phyloP scores from a whole-genome alignment of 495 filamentous ascomycete species.

The Aspergillus nidulans region DNA sequence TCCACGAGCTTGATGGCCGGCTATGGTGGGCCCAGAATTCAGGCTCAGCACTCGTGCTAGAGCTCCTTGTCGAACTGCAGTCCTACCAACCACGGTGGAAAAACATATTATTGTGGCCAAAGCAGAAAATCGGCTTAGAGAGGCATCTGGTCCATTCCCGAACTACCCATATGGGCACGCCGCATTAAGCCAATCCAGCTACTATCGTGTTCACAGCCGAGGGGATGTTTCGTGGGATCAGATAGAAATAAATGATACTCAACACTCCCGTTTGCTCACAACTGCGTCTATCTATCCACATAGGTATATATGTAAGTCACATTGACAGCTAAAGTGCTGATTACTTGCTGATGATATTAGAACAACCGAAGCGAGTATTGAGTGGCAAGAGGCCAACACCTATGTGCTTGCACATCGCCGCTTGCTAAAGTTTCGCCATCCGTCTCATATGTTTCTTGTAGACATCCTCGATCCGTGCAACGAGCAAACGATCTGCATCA shows the following conservation, averaged over 20 bases:
- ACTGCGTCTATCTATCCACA: not conserved
- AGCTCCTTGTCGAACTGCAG: conserved; percentile 21
- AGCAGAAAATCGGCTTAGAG: conserved; percentile 28
- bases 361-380: not conserved
- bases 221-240: not conserved
- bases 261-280: not conserved
- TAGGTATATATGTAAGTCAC: not conserved
- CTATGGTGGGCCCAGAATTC: conserved; percentile 38
- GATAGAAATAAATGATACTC: not conserved
- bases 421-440: conserved; percentile 8
- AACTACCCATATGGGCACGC: not conserved
- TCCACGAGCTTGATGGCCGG: conserved; percentile 30
- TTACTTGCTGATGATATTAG: not conserved
- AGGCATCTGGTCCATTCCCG: not conserved
- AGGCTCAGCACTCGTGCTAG: conserved; percentile 28
- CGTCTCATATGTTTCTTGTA: conserved; percentile 15
- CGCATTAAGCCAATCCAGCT: not conserved
- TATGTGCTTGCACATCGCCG: not conserved
- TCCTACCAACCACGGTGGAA: conserved; percentile 21
- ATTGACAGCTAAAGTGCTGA: not conserved
- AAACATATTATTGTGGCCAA: conserved; percentile 29
- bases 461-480: conserved; percentile 19
- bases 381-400: not conserved
- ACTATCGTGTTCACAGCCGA: not conserved
- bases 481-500: conserved; percentile 26